These are phyloP conservation scores for Euryodendron excelsum DNA, from an alignment of 148 eudicot genomes.

Conservation along the genomic window DNA sequence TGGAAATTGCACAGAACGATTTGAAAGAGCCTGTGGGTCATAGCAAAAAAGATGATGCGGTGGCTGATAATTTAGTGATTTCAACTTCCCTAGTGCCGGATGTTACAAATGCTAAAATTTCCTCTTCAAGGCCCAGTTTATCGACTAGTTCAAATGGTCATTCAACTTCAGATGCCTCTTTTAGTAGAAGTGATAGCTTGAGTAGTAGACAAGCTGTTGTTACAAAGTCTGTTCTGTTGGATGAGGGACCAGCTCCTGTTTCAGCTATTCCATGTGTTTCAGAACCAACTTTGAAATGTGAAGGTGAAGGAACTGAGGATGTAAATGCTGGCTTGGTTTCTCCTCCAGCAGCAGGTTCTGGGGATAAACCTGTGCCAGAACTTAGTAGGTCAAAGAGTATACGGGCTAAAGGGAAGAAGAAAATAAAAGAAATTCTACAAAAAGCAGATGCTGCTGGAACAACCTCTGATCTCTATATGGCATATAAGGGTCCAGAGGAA, in stretches of 20 bases:
- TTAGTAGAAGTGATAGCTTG: constrained; percentile 19
- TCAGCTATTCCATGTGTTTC: constrained; percentile 20
- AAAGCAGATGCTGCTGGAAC: constrained; percentile 81
- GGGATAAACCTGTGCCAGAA: constrained; percentile 38
- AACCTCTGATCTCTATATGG: constrained; percentile 72
- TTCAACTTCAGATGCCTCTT: constrained; percentile 18
- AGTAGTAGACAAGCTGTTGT: constrained; percentile 25
- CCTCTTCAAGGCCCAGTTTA: constrained; percentile 12
- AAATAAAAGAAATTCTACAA: constrained; percentile 52
- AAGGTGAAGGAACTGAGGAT: constrained; percentile 29
- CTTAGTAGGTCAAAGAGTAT: constrained; percentile 41
- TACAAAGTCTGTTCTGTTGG: constrained; percentile 26
- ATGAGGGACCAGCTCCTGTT: constrained; percentile 29
- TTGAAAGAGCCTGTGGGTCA: constrained; percentile 11
- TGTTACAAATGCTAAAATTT: constrained; percentile 16
- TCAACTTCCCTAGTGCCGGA: constrained; percentile 7
- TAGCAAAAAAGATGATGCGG: constrained; percentile 14
- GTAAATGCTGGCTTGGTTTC: constrained; percentile 25
- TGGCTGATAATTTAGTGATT: constrained; percentile 9
- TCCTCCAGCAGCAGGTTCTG: constrained; percentile 39
- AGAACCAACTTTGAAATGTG: constrained; percentile 31
- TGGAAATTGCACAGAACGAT: constrained; percentile 18
- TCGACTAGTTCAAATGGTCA: constrained; percentile 23
- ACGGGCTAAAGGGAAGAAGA: constrained; percentile 47
- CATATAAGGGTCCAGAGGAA: constrained; percentile 81